Conservation (phyloP, 2,329 filamentous ascomycete species). For the Aureobasidium sp. region DNA sequence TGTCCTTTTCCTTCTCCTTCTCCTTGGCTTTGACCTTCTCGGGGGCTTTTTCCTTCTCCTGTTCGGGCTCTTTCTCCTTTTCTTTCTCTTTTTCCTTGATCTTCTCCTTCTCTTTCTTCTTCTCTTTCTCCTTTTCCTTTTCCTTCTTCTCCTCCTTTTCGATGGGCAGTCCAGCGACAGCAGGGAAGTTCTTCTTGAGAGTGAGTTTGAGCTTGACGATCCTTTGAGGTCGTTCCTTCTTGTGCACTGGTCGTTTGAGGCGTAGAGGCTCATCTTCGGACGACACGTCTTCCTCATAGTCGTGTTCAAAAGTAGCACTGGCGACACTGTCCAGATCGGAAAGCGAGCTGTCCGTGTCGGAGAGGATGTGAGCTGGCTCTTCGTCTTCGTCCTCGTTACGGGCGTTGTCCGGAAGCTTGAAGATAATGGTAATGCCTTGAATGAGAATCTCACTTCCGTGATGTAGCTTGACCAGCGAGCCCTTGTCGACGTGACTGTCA, state of each 20-base stretch:
- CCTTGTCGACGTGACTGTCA: conserved; percentile 40
- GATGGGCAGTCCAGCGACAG: conserved; percentile 7
- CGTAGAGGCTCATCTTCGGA: conserved; percentile 14
- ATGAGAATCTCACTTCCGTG: conserved; percentile 65
- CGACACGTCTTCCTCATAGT: conserved; percentile 39
- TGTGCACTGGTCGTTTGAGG: conserved; percentile 18
- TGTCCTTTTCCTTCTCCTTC: conserved; percentile 26
- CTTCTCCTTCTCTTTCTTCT: conserved; percentile 14
- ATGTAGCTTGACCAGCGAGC: conserved; percentile 50
- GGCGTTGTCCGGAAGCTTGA: conserved; percentile 60
- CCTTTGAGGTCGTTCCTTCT: conserved; percentile 11
- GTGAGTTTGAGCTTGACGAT: conserved; percentile 26
- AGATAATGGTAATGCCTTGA: conserved; percentile 61
- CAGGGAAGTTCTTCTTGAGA: conserved; percentile 15
- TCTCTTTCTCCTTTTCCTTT: conserved; percentile 5
- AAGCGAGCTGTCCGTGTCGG: conserved; percentile 16
- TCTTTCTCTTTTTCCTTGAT: conserved; percentile 23
- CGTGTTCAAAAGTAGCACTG: conserved; percentile 42
- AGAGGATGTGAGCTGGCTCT: conserved; percentile 7
- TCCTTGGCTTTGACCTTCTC: conserved; percentile 25
- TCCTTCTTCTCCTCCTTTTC: conserved; percentile 15
- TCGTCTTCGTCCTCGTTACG: conserved; percentile 51
- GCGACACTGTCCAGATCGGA: conserved; percentile 17
- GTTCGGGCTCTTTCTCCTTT: conserved; percentile 25
- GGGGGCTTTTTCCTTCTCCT: conserved; percentile 10